Evolutionary conservation across 768 basidiomycete genomes (phyloP).

Genomic region (Auriculariales sp.): DNA sequence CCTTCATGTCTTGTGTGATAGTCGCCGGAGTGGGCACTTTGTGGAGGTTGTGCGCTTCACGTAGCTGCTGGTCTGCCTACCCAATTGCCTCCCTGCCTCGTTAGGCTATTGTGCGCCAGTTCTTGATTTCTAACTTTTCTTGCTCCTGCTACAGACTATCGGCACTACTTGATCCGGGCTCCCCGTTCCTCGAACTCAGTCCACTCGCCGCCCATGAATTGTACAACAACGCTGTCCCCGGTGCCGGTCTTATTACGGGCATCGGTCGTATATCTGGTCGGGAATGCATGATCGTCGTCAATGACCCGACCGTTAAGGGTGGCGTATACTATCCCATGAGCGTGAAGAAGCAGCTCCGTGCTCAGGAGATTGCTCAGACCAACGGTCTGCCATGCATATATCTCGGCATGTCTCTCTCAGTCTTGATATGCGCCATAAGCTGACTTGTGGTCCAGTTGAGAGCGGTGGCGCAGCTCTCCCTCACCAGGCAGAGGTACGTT

Average conservation of each 20-base stretch:
- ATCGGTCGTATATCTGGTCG: conserved; percentile 62
- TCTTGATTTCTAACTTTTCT: neutral
- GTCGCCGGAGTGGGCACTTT: too few species aligned
- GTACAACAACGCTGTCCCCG: conserved; percentile 63
- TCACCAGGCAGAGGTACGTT: conserved; percentile 65
- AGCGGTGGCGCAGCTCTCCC: conserved; percentile 89
- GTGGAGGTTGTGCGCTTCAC: too few species aligned
- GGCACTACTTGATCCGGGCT: conserved; percentile 66
- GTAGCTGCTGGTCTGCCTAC: too few species aligned
- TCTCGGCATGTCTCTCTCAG: conserved; percentile 43
- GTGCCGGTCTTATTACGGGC: conserved; percentile 84
- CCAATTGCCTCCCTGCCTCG: too few species aligned
- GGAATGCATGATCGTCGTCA: conserved; percentile 84
- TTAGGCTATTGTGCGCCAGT: neutral
- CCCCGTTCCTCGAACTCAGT: conserved; percentile 83
- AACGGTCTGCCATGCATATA: conserved; percentile 85
- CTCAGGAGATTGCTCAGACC: conserved; percentile 88
- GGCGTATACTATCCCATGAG: conserved; percentile 87
- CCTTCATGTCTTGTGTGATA: too few species aligned
- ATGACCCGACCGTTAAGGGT: conserved; percentile 88
- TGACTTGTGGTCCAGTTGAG: conserved; percentile 43
- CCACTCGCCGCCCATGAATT: conserved; percentile 78
- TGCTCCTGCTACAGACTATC: conserved; percentile 32
- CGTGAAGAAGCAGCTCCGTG: conserved; percentile 88
- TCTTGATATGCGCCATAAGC: conserved; percentile 4